Percentiles rank a stretch among this genome's conserved stretches.
These are phyloP conservation scores for Blastobotrys proliferans DNA, from an alignment of 1,139 yeast genomes.

Conservation along the genomic window DNA sequence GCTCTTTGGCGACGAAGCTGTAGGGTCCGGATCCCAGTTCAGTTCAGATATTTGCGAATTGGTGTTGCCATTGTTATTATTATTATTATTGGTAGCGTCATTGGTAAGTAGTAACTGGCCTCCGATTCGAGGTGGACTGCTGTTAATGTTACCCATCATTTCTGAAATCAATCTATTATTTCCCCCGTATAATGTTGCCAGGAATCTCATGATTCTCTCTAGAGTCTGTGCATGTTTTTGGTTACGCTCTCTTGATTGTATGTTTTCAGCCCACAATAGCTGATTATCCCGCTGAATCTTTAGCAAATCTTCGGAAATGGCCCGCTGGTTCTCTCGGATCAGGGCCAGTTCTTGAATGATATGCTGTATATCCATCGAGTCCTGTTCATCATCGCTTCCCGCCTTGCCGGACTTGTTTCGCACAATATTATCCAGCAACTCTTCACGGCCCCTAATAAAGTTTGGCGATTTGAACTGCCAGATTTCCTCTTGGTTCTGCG, in stretches of 20 bases:
- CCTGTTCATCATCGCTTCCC: slow-evolving; percentile 42
- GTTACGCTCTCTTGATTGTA: slow-evolving; percentile 76
- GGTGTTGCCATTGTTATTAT: background rate
- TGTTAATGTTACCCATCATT: slow-evolving; percentile 12
- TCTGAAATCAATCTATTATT: slow-evolving; percentile 36
- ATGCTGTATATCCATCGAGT: slow-evolving; percentile 50
- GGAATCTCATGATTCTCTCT: slow-evolving; percentile 79
- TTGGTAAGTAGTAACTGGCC: slow-evolving; percentile 6
- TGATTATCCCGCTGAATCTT: slow-evolving; percentile 85
- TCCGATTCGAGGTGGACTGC: background rate
- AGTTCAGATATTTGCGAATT: background rate
- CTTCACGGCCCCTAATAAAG: slow-evolving; percentile 66
- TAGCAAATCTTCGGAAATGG: slow-evolving; percentile 77
- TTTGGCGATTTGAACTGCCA: slow-evolving; percentile 85
- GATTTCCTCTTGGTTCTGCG: slow-evolving; percentile 48
- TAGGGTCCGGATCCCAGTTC: background rate
- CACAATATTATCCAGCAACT: slow-evolving; percentile 68
- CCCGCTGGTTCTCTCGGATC: slow-evolving; percentile 70
- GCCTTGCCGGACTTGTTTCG: slow-evolving; percentile 42
- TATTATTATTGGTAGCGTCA: slow-evolving; percentile 3
- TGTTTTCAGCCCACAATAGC: slow-evolving; percentile 85
- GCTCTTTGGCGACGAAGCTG: slow-evolving; percentile 1
- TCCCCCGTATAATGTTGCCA: slow-evolving; percentile 80
- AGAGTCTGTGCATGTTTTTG: slow-evolving; percentile 81
- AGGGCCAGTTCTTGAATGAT: slow-evolving; percentile 70